Evolutionary conservation across 2,329 filamentous ascomycete genomes (phyloP).

Genomic region (Nannizziopsis arthrosporioides): DNA sequence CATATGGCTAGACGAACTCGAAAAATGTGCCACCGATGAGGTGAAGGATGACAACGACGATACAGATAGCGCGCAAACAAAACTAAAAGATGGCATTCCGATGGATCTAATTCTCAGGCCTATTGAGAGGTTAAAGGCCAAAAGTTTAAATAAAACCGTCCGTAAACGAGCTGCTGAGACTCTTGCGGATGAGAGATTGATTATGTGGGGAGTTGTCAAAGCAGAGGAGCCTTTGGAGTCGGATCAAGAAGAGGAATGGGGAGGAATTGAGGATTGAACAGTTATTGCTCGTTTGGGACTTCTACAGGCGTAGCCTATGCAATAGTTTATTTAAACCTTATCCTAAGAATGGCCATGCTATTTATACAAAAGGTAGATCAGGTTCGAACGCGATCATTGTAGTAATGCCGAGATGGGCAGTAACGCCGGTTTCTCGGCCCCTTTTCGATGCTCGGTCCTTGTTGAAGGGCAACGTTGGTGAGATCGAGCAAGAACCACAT

Average conservation of each 20-base stretch:
- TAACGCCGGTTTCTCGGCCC: too few relatives aligned
- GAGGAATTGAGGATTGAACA: conserved; percentile 45
- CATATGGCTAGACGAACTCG: conserved; percentile 82
- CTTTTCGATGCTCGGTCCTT: too few relatives aligned
- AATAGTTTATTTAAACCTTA: neutral
- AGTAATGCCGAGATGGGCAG: too few relatives aligned
- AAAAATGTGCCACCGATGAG: conserved; percentile 50
- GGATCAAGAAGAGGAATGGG: conserved; percentile 46
- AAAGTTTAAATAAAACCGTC: conserved; percentile 58
- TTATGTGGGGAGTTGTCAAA: conserved; percentile 43
- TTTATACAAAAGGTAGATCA: too few relatives aligned
- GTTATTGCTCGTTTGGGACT: neutral
- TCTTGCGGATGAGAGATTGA: conserved; percentile 61
- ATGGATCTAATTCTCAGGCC: conserved; percentile 35
- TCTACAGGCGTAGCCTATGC: neutral
- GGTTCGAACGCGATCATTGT: too few relatives aligned
- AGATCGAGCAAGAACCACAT: too few relatives aligned
- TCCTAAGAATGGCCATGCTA: neutral
- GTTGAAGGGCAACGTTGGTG: too few relatives aligned
- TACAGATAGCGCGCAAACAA: conserved; percentile 17
- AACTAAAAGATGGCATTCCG: conserved; percentile 28
- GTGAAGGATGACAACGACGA: conserved; percentile 29
- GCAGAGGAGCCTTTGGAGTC: conserved; percentile 32
- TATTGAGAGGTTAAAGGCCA: conserved; percentile 34
- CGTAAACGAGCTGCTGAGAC: conserved; percentile 58